Base-by-base conservation (phyloP, 495 filamentous ascomycete genomes). In the Penicillium cosmopolitanum region DNA sequence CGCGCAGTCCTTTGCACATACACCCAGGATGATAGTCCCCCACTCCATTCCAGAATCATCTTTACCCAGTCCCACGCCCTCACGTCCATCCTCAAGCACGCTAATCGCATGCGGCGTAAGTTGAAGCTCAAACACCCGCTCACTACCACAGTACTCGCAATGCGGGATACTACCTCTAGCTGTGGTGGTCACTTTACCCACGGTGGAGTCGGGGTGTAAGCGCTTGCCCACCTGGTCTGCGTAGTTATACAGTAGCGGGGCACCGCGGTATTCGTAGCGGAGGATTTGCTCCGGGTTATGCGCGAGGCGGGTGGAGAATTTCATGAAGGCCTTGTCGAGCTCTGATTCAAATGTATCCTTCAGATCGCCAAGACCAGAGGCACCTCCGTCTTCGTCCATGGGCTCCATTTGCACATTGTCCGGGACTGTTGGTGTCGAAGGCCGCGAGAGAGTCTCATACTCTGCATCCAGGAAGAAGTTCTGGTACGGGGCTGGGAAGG, bases 231-330 rank as follows among this genome's bases (percentile, higher is more conserved):
- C 87, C 11, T 77, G 75, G 62, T 98, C 95, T 3, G 68, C 79
- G 65, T 88, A 87, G 18, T 84, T 85, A 70, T 96, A 98, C 12
- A 98, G 80, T 40, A 99, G 71, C 23, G 96, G 94, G 23, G 75
- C 62, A 1, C 95, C 96, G 1, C 77, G 79, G 71, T 91, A 96
- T 70, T 98, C 93, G 67, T 98, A 99, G 43, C 96, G 86, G 35
- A 99, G 85, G 13, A 93, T 88, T 66, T 98, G 95, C 61, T 96
- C 92, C 0, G 95, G 92, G 74, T 98, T 98, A 70, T 98, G 91
- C 1, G 84, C 85, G 8, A 97, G 81, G 3, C 92, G 79, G 65
- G 93, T 93, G 0, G 96, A 93, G 71, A 99, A 83, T 55, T 86
- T 88, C 71, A 96, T 92, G 77, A 99, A 99, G 0, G 88, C 86